Base-by-base conservation (phyloP, 1,284 basidiomycete genomes). In the Papiliotrema laurentii region DNA sequence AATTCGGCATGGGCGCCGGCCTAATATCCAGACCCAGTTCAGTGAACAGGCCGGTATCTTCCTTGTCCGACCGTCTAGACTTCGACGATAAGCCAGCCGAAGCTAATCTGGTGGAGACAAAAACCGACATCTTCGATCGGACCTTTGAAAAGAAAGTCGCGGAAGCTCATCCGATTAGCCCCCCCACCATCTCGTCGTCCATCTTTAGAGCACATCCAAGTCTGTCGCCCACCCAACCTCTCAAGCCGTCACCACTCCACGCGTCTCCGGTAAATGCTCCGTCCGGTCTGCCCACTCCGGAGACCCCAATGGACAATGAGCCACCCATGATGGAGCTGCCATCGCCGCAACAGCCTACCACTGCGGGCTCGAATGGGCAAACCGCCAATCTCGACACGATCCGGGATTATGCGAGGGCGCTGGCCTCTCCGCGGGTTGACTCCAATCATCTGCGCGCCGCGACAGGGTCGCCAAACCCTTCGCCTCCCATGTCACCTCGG, bases 211-310 rank as follows among this genome's bases (percentile, higher is more conserved):
- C n/a, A n/a, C n/a, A n/a, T n/a, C 13, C 39, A 4, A 33, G 51
- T 16, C 35, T 49, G 18, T 51, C 50, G 10, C 61, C 60, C 1
- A 55, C 56, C 3, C 51, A 58, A 14, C 56, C 58, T 10, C 44
- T 60, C 43, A 58, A 59, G 46, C 59, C 64, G 24, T 65, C 62
- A 11, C 64, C 68, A 18, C 53, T 67, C 9, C 55, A 69, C 22
- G 53, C 60, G 11, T 58, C 59, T 4, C 59, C 64, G 21, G 22
- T 64, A 22, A 59, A 47, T n/a, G 53, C 53, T 11, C 22, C 47
- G 5, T 28, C 35, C 7, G 51, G 44, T 16, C 43, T 60, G 5
- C 50, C 54, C 11, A 47, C 53, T 1, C 54, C 60, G 2, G 54
- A 59, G 16, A 38, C 46, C 9, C 46, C 46, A 10, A 19, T 24